Evolutionary conservation across 805 yeast genomes (phyloP), one percentile per base, ranked within the genome.

Genomic region (Wickerhamiella domercqiae): DNA sequence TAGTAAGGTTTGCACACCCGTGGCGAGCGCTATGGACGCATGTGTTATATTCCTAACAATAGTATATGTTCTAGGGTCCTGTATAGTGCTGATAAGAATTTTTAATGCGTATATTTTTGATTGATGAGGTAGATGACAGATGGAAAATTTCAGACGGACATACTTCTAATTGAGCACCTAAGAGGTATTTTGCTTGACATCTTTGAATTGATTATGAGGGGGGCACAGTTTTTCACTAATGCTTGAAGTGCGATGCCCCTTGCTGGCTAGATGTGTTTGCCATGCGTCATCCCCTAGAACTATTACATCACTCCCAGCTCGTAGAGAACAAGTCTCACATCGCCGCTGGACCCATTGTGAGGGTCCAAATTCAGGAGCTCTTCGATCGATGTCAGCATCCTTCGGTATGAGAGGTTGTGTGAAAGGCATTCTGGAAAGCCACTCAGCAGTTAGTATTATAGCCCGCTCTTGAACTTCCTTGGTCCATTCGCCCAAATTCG

Each of bases 231-330:
- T n/a, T n/a, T n/a, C n/a, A n/a, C n/a, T n/a, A n/a, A n/a, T n/a
- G n/a, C n/a, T n/a, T n/a, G n/a, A n/a, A n/a, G n/a, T n/a, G n/a
- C 65, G 69, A 51, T 86, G 98, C 40, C 79, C 66, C 42, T 75
- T 65, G 40, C 94, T 75, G 15, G 60, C 58, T 34, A 73, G 41
- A 56, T 87, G 98, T 3, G 69, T 65, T 4, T 70, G 55, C 76
- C 81, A 82, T 36, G 68, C 77, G 1, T 71, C 69, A 35, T 70
- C 73, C 0, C 96, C 96, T 5, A 90, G 73, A 1, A 83, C 65
- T 11, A 78, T 54, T 1, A 70, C 64, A 2, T 71, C 64, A 1
- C 73, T 73, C 3, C 65, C 62, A 25, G 63, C 60, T 45, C 38
- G 16, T 9, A 73, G 76, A 5, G 55, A 57, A 53, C 98, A 87